These are phyloP conservation scores for Pseudogymnoascus sp. DNA, from an alignment of 2,329 filamentous ascomycete genomes.

Conservation along the genomic window DNA sequence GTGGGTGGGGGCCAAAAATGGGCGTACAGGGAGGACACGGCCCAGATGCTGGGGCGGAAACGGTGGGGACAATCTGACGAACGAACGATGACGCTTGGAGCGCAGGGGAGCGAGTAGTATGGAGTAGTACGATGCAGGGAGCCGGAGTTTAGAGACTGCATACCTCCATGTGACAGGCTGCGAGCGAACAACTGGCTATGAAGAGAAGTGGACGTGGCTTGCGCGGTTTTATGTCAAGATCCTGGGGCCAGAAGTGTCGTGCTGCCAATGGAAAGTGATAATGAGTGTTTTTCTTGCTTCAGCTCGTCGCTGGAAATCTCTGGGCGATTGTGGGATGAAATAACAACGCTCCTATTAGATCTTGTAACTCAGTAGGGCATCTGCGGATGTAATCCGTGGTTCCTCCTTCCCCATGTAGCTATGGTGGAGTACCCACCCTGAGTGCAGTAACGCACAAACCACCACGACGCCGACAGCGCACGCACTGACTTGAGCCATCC, in stretches of 20 bases:
- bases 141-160: not conserved
- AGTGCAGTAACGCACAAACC: not conserved
- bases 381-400: not conserved
- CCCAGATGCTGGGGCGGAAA: not conserved
- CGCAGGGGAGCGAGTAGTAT: not conserved
- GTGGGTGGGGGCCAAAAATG: not conserved
- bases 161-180: not conserved
- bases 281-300: not conserved
- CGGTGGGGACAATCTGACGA: not conserved
- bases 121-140: not conserved
- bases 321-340: not conserved
- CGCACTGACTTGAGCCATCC: conserved; percentile 1
- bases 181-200: not conserved
- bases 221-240: not conserved
- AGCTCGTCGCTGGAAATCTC: not conserved
- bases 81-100: conserved; percentile 1
- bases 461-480: not conserved
- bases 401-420: not conserved
- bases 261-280: not conserved
- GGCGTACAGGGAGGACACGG: conserved; percentile 2
- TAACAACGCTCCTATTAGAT: not conserved
- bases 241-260: not conserved
- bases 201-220: not conserved
- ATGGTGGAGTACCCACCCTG: not conserved
- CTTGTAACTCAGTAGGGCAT: not conserved